Evolutionary conservation across 352 stramenopile species (phyloP).

Genomic region (Globisporangium orthogonon): DNA sequence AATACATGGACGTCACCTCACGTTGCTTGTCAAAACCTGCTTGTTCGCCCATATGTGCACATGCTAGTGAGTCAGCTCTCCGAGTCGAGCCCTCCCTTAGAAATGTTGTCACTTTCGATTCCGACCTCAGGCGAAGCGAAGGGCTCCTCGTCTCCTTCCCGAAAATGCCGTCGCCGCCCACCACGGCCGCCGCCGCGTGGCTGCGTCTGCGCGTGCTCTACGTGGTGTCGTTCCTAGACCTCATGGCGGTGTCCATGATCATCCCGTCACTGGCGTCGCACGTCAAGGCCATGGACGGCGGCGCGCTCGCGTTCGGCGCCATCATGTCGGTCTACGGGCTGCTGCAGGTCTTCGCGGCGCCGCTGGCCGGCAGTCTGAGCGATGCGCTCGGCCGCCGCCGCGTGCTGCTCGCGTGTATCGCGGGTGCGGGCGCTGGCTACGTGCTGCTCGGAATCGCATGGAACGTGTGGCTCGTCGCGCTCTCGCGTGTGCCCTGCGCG

Average conservation of each 20-base stretch:
- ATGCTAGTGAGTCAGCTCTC: too few species aligned
- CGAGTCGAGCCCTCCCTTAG: too few species aligned
- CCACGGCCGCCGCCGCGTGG: conserved; percentile 10
- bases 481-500: conserved; percentile 63
- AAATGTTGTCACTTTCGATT: too few species aligned
- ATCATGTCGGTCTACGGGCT: conserved; percentile 85
- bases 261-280: conserved; percentile 75
- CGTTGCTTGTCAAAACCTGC: too few species aligned
- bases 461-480: conserved; percentile 73
- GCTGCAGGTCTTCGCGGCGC: conserved; percentile 79
- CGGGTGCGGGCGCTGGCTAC: conserved; percentile 56
- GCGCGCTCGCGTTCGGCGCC: conserved; percentile 56
- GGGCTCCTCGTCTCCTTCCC: background rate
- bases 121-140: background rate
- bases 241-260: conserved; percentile 81
- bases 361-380: conserved; percentile 63
- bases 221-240: conserved; percentile 75
- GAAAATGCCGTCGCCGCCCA: too few species aligned
- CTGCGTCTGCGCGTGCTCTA: conserved; percentile 51
- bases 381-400: conserved; percentile 54
- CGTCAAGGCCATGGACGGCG: conserved; percentile 71
- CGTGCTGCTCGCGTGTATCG: conserved; percentile 59
- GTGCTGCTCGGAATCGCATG: conserved; percentile 63
- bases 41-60: too few species aligned
- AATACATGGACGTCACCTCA: too few species aligned